These are phyloP conservation scores for Cyberlindnera amylophila DNA, from an alignment of 805 yeast genomes.

Conservation along the genomic window DNA sequence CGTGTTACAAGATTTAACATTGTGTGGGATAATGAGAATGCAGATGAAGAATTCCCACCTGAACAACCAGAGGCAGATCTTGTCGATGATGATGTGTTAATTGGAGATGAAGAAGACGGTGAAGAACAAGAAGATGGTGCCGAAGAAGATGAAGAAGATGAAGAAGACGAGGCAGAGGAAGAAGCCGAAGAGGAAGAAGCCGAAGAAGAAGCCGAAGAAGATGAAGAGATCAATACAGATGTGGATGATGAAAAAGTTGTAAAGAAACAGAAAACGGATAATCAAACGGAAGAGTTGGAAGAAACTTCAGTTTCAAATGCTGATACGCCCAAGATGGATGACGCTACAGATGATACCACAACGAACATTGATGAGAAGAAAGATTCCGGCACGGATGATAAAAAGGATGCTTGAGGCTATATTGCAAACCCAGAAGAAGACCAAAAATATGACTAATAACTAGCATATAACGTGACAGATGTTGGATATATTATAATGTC, in stretches of 20 bases:
- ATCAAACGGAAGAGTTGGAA: constrained; percentile 3
- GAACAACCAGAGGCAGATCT: constrained; percentile 65
- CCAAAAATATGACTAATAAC: too few relatives aligned
- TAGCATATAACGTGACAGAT: too few relatives aligned
- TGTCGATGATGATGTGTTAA: constrained; percentile 47
- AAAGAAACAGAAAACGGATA: constrained; percentile 11
- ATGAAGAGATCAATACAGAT: constrained; percentile 22
- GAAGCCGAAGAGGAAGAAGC: constrained; percentile 42
- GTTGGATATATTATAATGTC: too few relatives aligned
- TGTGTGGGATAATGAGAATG: constrained; percentile 86
- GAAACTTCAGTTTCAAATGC: constrained; percentile 9
- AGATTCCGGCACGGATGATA: too few relatives aligned
- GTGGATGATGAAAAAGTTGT: constrained; percentile 21
- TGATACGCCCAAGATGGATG: constrained; percentile 22
- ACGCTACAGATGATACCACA: constrained; percentile 8
- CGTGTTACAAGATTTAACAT: constrained; percentile 95
- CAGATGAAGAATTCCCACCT: constrained; percentile 70
- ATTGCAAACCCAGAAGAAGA: too few relatives aligned
- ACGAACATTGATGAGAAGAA: not conserved
- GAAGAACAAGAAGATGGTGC: constrained; percentile 41
- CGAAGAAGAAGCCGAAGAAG: constrained; percentile 38
- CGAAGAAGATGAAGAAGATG: constrained; percentile 43
- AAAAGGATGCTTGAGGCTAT: too few relatives aligned
- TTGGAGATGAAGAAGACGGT: constrained; percentile 38
- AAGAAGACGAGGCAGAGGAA: constrained; percentile 43